Evolutionary conservation across 208 protist species (phyloP), one percentile per base, ranked within the genome.

Genomic region (Wallacemonas sp.): DNA sequence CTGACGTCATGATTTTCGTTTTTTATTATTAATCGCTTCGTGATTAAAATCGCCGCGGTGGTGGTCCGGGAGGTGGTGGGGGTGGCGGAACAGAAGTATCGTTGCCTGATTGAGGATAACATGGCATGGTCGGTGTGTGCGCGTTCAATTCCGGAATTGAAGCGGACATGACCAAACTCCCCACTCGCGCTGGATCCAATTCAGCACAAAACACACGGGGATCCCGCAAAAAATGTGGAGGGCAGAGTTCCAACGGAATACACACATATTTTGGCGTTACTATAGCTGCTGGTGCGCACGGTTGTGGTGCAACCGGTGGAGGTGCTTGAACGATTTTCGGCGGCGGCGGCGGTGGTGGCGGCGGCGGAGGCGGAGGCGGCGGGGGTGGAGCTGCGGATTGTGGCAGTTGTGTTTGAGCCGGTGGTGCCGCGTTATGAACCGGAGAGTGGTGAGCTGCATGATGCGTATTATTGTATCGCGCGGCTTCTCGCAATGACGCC

Each of bases 211-310:
- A 86, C 0, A 80, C 75, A 15, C 80, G 78, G 6, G 84, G 80
- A 55, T 91, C 84, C 45, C 66, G 72, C 34, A 86, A 27, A 69
- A 81, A 91, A 21, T 73, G 67, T 14, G 61, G 26, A 1, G 84
- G 84, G 38, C 79, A 91, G 19, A 91, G 63, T 26, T 55, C 56
- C 1, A 86, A 21, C 9, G 84, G 84, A 73, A 91, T 91, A 60
- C 84, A 91, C 8, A 77, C 75, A 62, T 81, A 91, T 11, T 70
- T 68, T 14, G 55, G 65, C 19, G 44, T 14, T 2, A 22, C 47
- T 6, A 24, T 8, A 1, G 51, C 21, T 38, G 34, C 1, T 4
- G 42, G 24, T 12, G 45, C 5, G 8, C 31, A 6, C 26, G 51
- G 28, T 17, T 39, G 30, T 31, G 14, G 5, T 15, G 51, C 28